phyloP scores from a whole-genome alignment of 2,329 filamentous ascomycete genomes.

The Phyllosticta citribraziliensis region DNA sequence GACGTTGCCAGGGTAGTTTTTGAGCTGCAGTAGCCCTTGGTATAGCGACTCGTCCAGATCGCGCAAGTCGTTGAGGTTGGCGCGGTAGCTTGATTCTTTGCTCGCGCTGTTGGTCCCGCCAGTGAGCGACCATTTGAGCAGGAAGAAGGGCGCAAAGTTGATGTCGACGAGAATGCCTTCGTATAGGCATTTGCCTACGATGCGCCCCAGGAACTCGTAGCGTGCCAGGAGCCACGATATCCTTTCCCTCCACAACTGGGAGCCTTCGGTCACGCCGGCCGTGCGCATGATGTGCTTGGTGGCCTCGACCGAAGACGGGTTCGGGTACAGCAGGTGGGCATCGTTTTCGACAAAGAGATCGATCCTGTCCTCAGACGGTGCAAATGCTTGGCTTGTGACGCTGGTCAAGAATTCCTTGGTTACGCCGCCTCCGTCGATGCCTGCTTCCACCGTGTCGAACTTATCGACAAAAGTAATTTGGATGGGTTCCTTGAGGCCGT shows the following conservation, averaged over 20 bases:
- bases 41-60: slow-evolving; percentile 89
- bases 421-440: slow-evolving; percentile 93
- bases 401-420: slow-evolving; percentile 95
- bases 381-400: slow-evolving; percentile 77
- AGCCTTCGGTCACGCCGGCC: slow-evolving; percentile 42
- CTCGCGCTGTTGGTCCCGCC: slow-evolving; percentile 53
- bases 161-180: slow-evolving; percentile 93
- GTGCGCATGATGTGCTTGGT: slow-evolving; percentile 48
- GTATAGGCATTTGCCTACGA: slow-evolving; percentile 94
- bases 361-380: slow-evolving; percentile 39
- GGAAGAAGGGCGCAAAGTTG: slow-evolving; percentile 87
- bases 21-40: slow-evolving; percentile 70
- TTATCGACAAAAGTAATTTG: slow-evolving; percentile 94
- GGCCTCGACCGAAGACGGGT: slow-evolving; percentile 67
- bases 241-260: slow-evolving; percentile 46
- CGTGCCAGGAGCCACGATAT: slow-evolving; percentile 56
- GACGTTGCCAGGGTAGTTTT: slow-evolving; percentile 76
- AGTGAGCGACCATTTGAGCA: slow-evolving; percentile 85
- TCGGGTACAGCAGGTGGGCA: slow-evolving; percentile 80
- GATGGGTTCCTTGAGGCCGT: slow-evolving; percentile 85
- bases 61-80: slow-evolving; percentile 88
- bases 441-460: slow-evolving; percentile 77
- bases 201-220: slow-evolving; percentile 85
- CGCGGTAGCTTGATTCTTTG: slow-evolving; percentile 65
- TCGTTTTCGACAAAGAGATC: slow-evolving; percentile 75